Percentiles rank a stretch among this genome's conserved stretches.
Conservation (phyloP, 2,329 filamentous ascomycete species). For the Amylocarpus encephaloides region DNA sequence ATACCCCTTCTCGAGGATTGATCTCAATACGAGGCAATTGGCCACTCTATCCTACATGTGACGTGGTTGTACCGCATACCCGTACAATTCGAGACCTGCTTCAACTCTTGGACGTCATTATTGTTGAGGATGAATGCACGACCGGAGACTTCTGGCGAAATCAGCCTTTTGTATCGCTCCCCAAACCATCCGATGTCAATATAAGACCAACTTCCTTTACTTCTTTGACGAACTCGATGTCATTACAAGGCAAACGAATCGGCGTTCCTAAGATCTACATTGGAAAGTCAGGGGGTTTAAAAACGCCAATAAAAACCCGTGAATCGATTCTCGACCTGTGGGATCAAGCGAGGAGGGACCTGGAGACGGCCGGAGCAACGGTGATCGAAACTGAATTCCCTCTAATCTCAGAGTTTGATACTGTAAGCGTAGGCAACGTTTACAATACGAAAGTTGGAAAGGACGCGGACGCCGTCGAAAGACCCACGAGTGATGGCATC, state of each 20-base stretch:
- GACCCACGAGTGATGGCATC: background rate
- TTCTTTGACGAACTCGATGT: constrained; percentile 6
- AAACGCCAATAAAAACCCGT: constrained; percentile 29
- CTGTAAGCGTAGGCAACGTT: background rate
- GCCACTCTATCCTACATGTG: constrained; percentile 51
- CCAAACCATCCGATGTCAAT: constrained; percentile 20
- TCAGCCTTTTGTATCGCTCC: constrained; percentile 41
- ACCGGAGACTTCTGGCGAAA: constrained; percentile 49
- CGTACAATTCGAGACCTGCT: constrained; percentile 45
- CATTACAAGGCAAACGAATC: constrained; percentile 40
- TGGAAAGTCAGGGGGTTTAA: constrained; percentile 29
- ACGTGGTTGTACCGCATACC: constrained; percentile 48
- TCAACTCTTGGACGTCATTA: constrained; percentile 42
- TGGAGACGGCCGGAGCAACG: no score
- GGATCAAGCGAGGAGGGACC: no score
- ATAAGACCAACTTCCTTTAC: constrained; percentile 33
- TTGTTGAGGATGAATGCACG: constrained; percentile 35
- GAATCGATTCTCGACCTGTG: no score
- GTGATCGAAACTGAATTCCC: constrained; percentile 28
- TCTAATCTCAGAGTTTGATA: constrained; percentile 29
- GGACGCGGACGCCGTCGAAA: background rate
- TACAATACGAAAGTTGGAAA: background rate
- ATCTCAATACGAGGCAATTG: constrained; percentile 47
- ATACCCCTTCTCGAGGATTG: constrained; percentile 47
- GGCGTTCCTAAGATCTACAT: constrained; percentile 47